Conservation (phyloP, 2,329 filamentous ascomycete species). For the Aschersonia sp. region DNA sequence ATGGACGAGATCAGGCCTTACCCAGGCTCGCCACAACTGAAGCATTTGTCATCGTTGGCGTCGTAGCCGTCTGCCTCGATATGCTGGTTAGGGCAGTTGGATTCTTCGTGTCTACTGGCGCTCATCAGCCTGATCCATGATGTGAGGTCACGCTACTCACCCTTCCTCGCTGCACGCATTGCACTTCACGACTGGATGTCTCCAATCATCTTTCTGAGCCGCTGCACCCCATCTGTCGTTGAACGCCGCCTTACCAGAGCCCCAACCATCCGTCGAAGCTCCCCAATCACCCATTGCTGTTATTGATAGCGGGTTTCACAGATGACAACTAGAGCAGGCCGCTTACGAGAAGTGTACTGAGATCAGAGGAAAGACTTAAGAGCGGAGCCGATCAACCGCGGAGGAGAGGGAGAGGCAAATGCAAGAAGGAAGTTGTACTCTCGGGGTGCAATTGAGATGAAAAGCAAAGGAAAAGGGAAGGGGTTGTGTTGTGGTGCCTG, state of each 20-base stretch:
- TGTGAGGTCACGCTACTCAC: background rate
- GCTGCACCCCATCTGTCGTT: conserved; percentile 2
- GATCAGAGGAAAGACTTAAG: no score
- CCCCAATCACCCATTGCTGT: conserved; percentile 3
- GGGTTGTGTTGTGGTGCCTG: no score
- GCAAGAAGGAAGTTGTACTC: no score
- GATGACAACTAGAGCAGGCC: background rate
- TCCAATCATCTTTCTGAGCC: background rate
- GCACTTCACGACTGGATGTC: conserved; percentile 1
- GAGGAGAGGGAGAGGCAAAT: no score
- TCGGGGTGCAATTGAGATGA: no score
- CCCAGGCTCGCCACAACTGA: conserved; percentile 22
- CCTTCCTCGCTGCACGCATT: conserved; percentile 4
- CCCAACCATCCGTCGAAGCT: background rate
- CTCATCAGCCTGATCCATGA: background rate
- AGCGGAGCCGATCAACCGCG: no score
- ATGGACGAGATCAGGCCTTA: conserved; percentile 6
- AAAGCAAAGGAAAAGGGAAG: no score
- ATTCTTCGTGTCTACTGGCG: conserved; percentile 2
- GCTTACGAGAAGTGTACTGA: no score
- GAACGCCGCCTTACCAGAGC: background rate
- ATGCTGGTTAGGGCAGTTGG: conserved; percentile 4
- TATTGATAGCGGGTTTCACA: background rate
- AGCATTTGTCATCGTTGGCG: conserved; percentile 16
- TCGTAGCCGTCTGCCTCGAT: background rate